Conservation (phyloP, 2,329 filamentous ascomycete species). For the Hypoxylon rubiginosum region DNA sequence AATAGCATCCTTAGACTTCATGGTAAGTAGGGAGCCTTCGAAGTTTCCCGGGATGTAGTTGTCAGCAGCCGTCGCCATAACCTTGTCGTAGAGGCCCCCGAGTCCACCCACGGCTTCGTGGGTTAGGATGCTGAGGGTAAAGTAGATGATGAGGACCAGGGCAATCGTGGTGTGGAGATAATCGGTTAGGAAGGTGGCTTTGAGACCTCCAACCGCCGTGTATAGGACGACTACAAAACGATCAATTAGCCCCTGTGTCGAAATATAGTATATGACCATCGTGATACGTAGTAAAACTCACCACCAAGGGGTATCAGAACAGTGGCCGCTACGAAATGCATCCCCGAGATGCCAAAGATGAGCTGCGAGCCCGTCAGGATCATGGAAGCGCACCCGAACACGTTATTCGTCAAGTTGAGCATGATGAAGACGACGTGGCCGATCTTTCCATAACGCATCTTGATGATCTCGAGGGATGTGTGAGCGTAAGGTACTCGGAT, state of each 20-base stretch:
- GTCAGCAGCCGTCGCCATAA: constrained; percentile 57
- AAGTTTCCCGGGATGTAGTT: constrained; percentile 62
- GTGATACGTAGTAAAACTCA: constrained; percentile 8
- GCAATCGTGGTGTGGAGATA: constrained; percentile 63
- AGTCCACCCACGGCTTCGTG: constrained; percentile 59
- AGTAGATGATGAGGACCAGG: constrained; percentile 63
- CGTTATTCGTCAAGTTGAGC: constrained; percentile 58
- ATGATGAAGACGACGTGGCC: constrained; percentile 58
- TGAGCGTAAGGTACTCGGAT: constrained; percentile 64
- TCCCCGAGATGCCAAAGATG: constrained; percentile 62
- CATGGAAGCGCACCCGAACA: constrained; percentile 61
- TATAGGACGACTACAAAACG: constrained; percentile 58
- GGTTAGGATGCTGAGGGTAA: constrained; percentile 60
- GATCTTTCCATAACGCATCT: constrained; percentile 60
- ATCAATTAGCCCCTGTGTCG: neutral
- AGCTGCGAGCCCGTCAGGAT: constrained; percentile 60
- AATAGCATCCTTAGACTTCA: constrained; percentile 60
- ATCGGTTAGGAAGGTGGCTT: constrained; percentile 64
- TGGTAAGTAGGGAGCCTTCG: constrained; percentile 61
- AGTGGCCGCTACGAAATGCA: constrained; percentile 62
- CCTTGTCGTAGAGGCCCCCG: constrained; percentile 61
- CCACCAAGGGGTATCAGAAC: constrained; percentile 62
- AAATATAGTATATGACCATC: neutral
- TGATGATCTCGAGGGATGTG: constrained; percentile 64
- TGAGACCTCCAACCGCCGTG: constrained; percentile 62